phyloP scores from a whole-genome alignment of 495 filamentous ascomycete species.

The Talaromyces adpressus region DNA sequence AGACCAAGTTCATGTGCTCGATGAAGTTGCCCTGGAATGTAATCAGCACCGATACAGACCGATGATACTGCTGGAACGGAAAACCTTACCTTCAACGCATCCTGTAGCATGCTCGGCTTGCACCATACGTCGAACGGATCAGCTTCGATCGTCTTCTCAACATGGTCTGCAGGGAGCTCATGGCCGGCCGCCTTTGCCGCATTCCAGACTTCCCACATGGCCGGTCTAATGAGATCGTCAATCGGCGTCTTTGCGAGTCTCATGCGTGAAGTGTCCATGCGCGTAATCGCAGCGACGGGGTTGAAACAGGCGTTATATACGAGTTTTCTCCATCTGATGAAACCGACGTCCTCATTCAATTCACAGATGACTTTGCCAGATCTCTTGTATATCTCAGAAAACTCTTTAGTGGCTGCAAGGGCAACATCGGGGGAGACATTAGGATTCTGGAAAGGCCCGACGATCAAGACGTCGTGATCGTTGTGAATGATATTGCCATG shows the following conservation, averaged over 20 bases:
- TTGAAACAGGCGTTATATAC: slow-evolving; percentile 45
- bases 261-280: slow-evolving; percentile 38
- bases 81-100: no score
- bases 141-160: no score
- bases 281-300: slow-evolving; percentile 35
- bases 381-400: slow-evolving; percentile 31
- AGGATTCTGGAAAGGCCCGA: slow-evolving; percentile 40
- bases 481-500: slow-evolving; percentile 41
- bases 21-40: no score
- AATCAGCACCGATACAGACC: no score
- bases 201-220: slow-evolving; percentile 33
- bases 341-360: slow-evolving; percentile 27
- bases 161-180: no score
- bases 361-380: slow-evolving; percentile 19
- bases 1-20: no score
- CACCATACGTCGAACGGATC: no score
- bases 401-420: slow-evolving; percentile 25
- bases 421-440: slow-evolving; percentile 8
- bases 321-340: slow-evolving; percentile 43
- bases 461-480: slow-evolving; percentile 26
- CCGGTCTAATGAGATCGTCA: slow-evolving; percentile 31
- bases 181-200: slow-evolving; percentile 14
- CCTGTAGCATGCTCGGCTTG: no score
- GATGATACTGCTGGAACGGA: no score
- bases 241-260: slow-evolving; percentile 30